A percentile compares a stretch with the other conserved stretches of the same genome.
phyloP scores from a whole-genome alignment of 345 rosid genomes.

The Stellera chamaejasme region DNA sequence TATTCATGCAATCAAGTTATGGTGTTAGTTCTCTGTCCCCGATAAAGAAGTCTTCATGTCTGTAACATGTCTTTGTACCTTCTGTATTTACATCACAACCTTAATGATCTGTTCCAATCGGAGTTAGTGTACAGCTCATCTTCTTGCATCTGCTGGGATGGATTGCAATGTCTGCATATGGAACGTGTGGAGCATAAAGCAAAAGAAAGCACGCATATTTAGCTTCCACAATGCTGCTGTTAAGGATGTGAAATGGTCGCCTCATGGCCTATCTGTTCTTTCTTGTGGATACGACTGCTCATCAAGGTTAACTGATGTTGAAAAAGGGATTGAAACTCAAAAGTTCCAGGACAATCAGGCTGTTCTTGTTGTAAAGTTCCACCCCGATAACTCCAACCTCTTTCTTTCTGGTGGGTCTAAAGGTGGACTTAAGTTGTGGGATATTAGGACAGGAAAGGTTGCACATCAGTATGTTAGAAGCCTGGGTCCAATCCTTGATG shows the following conservation, averaged over 20 bases:
- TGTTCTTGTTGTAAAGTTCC: conserved; percentile 55
- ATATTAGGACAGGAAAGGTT: conserved; percentile 48
- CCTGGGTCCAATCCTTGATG: conserved; percentile 72
- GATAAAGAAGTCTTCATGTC: too few relatives aligned
- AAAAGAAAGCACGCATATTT: conserved; percentile 47
- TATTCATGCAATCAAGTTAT: not conserved
- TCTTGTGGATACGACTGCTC: conserved; percentile 78
- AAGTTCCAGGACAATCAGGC: conserved; percentile 65
- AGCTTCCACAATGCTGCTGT: conserved; percentile 59
- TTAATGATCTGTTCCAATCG: conserved; percentile 37
- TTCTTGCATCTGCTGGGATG: conserved; percentile 87
- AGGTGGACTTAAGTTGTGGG: conserved; percentile 79
- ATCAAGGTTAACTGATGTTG: conserved; percentile 67
- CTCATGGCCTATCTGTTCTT: conserved; percentile 41
- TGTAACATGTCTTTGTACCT: not conserved
- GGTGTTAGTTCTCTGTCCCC: too few relatives aligned
- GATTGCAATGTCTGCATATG: conserved; percentile 62
- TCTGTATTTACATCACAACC: conserved; percentile 12
- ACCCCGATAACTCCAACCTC: conserved; percentile 52
- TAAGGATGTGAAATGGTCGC: conserved; percentile 73
- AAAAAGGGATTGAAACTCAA: conserved; percentile 54
- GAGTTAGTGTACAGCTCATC: conserved; percentile 68
- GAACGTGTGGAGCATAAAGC: conserved; percentile 71
- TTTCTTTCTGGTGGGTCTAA: conserved; percentile 81
- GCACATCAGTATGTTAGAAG: conserved; percentile 45